Percentiles rank a stretch among this genome's conserved stretches.
phyloP scores from a whole-genome alignment of 352 stramenopile species.

The Hyaloperonospora brassicae region DNA sequence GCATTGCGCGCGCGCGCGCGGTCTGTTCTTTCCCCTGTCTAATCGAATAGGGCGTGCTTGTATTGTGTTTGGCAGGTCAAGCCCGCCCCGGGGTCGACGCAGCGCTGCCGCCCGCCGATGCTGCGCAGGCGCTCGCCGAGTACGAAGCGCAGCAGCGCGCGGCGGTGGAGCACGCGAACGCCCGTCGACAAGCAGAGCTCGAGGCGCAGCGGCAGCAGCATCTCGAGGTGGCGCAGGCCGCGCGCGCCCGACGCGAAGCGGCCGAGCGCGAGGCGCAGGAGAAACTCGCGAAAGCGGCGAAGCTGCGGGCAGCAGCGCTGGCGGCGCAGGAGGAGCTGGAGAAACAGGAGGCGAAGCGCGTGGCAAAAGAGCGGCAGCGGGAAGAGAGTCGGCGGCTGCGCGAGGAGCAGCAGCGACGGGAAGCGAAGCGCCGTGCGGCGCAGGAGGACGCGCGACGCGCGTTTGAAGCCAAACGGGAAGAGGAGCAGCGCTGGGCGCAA shows the following conservation, averaged over 20 bases:
- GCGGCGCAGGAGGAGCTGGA: conserved; percentile 51
- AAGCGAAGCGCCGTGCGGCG: conserved; percentile 48
- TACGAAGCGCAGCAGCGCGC: conserved; percentile 57
- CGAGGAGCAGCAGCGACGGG: conserved; percentile 50
- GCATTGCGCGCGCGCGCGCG: too few species aligned
- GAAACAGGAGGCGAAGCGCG: conserved; percentile 44
- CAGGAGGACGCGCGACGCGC: conserved; percentile 50
- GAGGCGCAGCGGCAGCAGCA: conserved; percentile 54
- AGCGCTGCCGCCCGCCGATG: conserved; percentile 48
- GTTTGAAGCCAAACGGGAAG: conserved; percentile 59
- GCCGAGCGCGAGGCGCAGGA: conserved; percentile 48
- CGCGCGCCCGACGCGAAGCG: conserved; percentile 42
- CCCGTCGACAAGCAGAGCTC: conserved; percentile 51
- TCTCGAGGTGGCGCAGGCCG: conserved; percentile 45
- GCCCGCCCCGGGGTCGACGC: conserved; percentile 34
- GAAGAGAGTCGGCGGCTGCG: conserved; percentile 45
- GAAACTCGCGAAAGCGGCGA: conserved; percentile 47
- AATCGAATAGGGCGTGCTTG: too few species aligned
- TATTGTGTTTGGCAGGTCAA: conserved; percentile 9
- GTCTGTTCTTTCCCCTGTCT: too few species aligned
- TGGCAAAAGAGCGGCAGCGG: conserved; percentile 33
- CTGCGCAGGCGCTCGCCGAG: conserved; percentile 27
- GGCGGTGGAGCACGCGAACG: conserved; percentile 50
- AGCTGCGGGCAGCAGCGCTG: conserved; percentile 42
- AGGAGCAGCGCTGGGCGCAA: conserved; percentile 34